These are phyloP conservation scores for Mucor saturninus DNA, from an alignment of 371 early-diverging fungal genomes.

Conservation along the genomic window DNA sequence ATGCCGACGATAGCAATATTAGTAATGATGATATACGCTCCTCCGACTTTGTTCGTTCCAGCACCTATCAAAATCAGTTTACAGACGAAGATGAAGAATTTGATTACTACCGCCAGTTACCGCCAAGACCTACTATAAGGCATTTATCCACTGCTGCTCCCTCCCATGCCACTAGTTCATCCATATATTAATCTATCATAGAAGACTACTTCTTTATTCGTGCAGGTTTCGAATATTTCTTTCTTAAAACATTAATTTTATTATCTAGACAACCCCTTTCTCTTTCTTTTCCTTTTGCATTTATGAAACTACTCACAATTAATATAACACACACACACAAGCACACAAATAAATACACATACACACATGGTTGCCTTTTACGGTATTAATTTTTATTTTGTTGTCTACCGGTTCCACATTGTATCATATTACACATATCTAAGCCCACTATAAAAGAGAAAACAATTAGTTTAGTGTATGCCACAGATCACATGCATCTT, in stretches of 20 bases:
- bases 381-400: too few relatives aligned
- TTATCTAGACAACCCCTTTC: too few relatives aligned
- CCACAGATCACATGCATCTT: neutral
- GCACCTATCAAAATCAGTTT: constrained; percentile 8
- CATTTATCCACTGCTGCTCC: neutral
- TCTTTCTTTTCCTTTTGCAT: too few relatives aligned
- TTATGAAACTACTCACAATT: too few relatives aligned
- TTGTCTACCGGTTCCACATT: too few relatives aligned
- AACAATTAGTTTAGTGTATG: too few relatives aligned
- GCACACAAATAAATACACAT: too few relatives aligned
- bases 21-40: constrained; percentile 22
- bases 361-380: too few relatives aligned
- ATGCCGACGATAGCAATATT: constrained; percentile 15
- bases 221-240: constrained; percentile 1
- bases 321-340: too few relatives aligned
- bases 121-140: constrained; percentile 13
- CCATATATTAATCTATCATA: neutral
- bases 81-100: neutral
- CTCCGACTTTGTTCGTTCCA: constrained; percentile 18
- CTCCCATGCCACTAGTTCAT: neutral
- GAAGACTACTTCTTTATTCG: neutral
- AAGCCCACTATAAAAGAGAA: too few relatives aligned
- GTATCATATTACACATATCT: too few relatives aligned
- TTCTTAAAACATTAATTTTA: too few relatives aligned
- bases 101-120: constrained; percentile 5